These are phyloP conservation scores for Nicotiana paniculata DNA, from an alignment of 257 asterid species.

Conservation along the genomic window DNA sequence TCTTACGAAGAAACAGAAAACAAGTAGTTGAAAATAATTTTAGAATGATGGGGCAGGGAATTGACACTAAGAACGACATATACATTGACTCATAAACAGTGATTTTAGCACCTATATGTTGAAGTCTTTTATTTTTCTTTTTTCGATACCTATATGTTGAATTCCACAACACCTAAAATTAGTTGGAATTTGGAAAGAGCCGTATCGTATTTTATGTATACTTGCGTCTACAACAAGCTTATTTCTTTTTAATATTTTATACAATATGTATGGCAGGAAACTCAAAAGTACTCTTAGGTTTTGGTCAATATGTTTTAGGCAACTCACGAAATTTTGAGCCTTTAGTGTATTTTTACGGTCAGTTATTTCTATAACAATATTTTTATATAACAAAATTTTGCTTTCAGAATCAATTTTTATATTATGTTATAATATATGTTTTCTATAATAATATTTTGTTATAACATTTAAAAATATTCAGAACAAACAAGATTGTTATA, in stretches of 20 bases:
- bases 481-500: no score
- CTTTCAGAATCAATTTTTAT: no score
- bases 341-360: background rate
- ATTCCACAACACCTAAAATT: background rate
- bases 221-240: background rate
- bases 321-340: background rate
- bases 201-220: background rate
- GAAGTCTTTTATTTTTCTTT: background rate
- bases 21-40: slow-evolving; percentile 2
- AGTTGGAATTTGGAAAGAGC: background rate
- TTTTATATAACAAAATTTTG: no score
- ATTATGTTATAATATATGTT: no score
- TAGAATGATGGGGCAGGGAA: background rate
- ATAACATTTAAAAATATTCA: no score
- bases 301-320: slow-evolving; percentile 4
- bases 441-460: no score
- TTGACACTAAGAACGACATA: background rate
- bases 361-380: no score
- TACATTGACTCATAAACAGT: background rate
- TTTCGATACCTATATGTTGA: no score
- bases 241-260: background rate
- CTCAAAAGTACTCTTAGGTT: background rate
- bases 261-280: background rate
- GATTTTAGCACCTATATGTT: background rate
- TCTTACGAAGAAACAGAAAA: background rate